A percentile compares a stretch with the other conserved stretches of the same genome.
Evolutionary conservation across 352 stramenopile genomes (phyloP).

Genomic region (Globisporangium rhizosaccharum): DNA sequence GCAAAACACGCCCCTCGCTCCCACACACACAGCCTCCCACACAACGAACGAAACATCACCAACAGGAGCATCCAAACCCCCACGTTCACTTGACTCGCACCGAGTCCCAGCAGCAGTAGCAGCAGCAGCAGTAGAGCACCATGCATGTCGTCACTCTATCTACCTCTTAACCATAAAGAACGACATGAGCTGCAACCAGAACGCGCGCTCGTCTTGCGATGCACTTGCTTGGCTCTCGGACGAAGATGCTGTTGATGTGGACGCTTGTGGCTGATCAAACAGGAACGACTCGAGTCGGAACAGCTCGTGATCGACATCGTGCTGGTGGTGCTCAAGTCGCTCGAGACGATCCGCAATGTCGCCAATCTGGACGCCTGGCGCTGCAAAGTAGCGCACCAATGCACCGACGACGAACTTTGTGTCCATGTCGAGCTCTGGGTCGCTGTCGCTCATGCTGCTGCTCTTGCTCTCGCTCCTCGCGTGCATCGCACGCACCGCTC

Average conservation of each 20-base stretch:
- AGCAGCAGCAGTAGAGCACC: not conserved
- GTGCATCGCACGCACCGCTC: not conserved
- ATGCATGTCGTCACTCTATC: not conserved
- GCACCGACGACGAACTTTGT: not conserved
- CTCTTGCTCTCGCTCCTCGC: not conserved
- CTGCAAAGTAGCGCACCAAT: constrained; percentile 4
- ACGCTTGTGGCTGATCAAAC: not conserved
- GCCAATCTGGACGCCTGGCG: not conserved
- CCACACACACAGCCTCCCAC: too few relatives aligned
- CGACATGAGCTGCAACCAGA: constrained; percentile 55
- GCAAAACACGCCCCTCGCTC: too few relatives aligned
- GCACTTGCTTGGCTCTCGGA: not conserved
- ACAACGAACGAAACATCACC: too few relatives aligned
- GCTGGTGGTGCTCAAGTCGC: not conserved
- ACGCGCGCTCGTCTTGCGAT: constrained; percentile 26
- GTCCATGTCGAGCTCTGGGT: not conserved
- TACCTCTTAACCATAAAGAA: constrained; percentile 34
- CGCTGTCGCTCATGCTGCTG: not conserved
- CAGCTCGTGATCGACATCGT: not conserved
- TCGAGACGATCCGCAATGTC: not conserved
- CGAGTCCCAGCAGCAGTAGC: not conserved
- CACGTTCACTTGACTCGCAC: too few relatives aligned
- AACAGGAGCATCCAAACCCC: too few relatives aligned
- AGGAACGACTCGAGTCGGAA: not conserved
- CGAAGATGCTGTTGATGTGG: not conserved